Base-by-base conservation (phyloP, 805 yeast species). In the Lachancea quebecensis region DNA sequence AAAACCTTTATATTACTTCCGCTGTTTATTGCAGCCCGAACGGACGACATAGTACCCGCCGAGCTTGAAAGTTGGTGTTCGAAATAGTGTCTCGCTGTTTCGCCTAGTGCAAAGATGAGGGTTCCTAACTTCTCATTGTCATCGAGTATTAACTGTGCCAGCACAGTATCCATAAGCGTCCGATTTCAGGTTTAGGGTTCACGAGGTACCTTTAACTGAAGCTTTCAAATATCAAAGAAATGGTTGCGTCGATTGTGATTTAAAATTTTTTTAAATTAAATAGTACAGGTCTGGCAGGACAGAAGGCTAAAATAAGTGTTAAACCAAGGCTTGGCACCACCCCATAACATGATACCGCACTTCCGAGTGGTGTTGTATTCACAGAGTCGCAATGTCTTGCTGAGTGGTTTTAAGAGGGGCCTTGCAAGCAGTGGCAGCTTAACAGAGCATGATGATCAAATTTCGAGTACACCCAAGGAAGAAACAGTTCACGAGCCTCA, bases 51-150 rank as follows among this genome's bases (percentile, higher is more conserved):
- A 10, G 35, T 41, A 2, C 54, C 55, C 10, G 42, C 29, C 5
- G 38, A 39, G 30, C 54, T 46, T 10, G 18, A 42, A 2, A 56
- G 37, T 8, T 46, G 51, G 3, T 49, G 40, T 41, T 62, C 65
- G 16, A 62, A 53, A 34, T 48, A 45, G 4, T 28, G 27, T 34
- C 66, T 47, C n/a, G 65, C 53, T 9, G 47, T 38, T 17, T 47
- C 54, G 10, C 64, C 64, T 21, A 62, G 43, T 1, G 54, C 59
- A 45, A 62, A 56, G n/a, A 61, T 52, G 36, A 61, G 39, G 1
- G 53, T 52, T 31, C 42, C 37, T 9, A 35, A 16, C 12, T 9
- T 11, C 9, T 35, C 35, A 38, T 32, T 14, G 18, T 39, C 43
- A 30, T 44, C 47, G 7, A 39, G 30, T 11, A 44, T 44, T 27